Percentiles rank a stretch among this genome's conserved stretches.
Conservation (phyloP, 1,139 yeast genomes). For the Hanseniaspora uvarum region DNA sequence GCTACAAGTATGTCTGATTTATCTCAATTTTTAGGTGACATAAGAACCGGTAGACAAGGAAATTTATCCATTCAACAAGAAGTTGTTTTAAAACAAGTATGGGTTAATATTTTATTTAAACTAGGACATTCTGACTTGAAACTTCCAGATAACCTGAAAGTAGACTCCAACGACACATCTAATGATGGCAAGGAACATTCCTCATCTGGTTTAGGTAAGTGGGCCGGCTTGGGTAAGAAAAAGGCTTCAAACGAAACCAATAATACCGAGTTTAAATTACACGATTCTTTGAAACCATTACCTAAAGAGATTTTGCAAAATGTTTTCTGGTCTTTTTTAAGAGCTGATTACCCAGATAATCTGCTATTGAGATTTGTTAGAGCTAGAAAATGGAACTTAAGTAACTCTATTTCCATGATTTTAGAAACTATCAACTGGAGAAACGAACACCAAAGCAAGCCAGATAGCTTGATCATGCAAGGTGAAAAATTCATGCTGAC, state of each 20-base stretch:
- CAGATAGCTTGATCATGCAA: constrained; percentile 28
- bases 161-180: constrained; percentile 17
- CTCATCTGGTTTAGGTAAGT: constrained; percentile 18
- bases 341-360: constrained; percentile 65
- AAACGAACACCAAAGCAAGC: constrained; percentile 52
- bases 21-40: constrained; percentile 1
- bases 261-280: constrained; percentile 28
- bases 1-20: not conserved
- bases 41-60: constrained; percentile 43
- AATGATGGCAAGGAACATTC: constrained; percentile 21
- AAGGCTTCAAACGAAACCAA: constrained; percentile 24
- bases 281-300: constrained; percentile 34
- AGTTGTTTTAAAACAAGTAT: constrained; percentile 56
- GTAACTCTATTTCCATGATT: constrained; percentile 54
- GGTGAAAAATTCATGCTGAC: constrained; percentile 10
- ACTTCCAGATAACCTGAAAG: constrained; percentile 23
- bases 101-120: constrained; percentile 56
- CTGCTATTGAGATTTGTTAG: constrained; percentile 54
- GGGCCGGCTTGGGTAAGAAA: constrained; percentile 22
- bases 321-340: constrained; percentile 47
- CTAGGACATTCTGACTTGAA: constrained; percentile 47
- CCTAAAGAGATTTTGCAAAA: constrained; percentile 36
- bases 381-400: constrained; percentile 66
- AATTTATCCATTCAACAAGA: constrained; percentile 56
- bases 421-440: constrained; percentile 65